Percentiles rank a stretch among this genome's conserved stretches.
These are phyloP conservation scores for Scedosporium minutisporum DNA, from an alignment of 2,329 filamentous ascomycete species.

Conservation along the genomic window DNA sequence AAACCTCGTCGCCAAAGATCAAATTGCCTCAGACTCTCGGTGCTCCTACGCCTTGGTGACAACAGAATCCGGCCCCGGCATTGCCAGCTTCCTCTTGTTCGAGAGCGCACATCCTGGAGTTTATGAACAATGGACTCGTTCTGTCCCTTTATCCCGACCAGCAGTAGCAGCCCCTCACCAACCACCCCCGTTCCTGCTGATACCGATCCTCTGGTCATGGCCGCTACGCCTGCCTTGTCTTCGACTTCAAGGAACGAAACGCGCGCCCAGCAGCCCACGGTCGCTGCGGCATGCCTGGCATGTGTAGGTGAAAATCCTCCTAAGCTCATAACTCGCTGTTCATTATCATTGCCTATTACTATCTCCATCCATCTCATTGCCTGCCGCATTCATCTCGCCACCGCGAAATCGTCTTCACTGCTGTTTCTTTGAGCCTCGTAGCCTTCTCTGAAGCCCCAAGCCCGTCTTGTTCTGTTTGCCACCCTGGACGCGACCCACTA, in stretches of 20 bases:
- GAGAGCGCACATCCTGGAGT: not conserved
- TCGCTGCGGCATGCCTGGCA: constrained; percentile 44
- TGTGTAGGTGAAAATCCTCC: constrained; percentile 33
- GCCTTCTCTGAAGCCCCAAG: no score
- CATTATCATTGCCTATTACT: no score
- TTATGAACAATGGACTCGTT: not conserved
- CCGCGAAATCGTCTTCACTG: no score
- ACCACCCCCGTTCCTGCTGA: not conserved
- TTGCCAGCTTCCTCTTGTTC: not conserved
- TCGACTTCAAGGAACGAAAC: not conserved
- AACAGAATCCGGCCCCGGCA: not conserved
- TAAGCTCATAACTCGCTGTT: no score
- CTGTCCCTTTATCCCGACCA: not conserved
- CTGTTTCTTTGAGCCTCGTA: no score
- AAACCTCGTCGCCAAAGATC: no score
- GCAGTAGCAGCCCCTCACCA: not conserved
- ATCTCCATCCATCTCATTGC: no score
- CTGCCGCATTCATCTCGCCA: no score
- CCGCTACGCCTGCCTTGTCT: not conserved
- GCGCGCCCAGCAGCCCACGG: constrained; percentile 12
- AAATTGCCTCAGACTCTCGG: no score
- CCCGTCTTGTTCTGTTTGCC: not conserved
- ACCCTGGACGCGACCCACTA: not conserved
- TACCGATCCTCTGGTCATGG: not conserved
- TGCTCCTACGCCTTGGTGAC: not conserved